phyloP scores from a whole-genome alignment of 1,284 basidiomycete genomes.

The Vanrija sp. region DNA sequence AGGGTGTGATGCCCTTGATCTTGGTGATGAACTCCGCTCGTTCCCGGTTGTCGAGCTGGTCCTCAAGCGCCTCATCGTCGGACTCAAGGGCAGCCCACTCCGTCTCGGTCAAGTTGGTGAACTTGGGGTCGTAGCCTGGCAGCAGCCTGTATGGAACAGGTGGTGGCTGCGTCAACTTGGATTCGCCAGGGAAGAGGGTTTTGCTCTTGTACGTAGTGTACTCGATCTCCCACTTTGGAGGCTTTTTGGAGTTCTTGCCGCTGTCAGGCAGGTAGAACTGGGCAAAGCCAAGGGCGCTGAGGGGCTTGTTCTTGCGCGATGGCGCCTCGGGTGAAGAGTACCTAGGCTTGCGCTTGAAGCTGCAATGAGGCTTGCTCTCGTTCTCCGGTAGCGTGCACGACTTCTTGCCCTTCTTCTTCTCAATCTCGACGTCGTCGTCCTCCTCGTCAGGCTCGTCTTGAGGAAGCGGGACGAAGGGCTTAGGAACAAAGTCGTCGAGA shows the following conservation, averaged over 20 bases:
- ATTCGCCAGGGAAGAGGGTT: constrained; percentile 45
- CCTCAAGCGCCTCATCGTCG: background rate
- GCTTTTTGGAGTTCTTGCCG: constrained; percentile 56
- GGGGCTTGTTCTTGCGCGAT: constrained; percentile 35
- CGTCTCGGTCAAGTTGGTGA: background rate
- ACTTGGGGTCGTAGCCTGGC: constrained; percentile 50
- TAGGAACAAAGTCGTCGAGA: constrained; percentile 10
- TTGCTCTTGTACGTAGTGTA: constrained; percentile 64
- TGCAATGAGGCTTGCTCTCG: constrained; percentile 48
- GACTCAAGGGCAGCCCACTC: background rate
- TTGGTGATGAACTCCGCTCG: constrained; percentile 23
- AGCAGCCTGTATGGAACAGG: constrained; percentile 63
- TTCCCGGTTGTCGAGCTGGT: background rate
- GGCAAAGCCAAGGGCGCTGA: constrained; percentile 41
- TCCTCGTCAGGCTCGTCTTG: constrained; percentile 2
- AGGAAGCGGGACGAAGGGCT: background rate
- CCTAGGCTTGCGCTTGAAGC: constrained; percentile 41
- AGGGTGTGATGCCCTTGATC: constrained; percentile 63
- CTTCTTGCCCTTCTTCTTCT: constrained; percentile 34
- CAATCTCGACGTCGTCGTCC: constrained; percentile 1
- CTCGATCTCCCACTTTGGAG: constrained; percentile 69
- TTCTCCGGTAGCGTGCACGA: constrained; percentile 41
- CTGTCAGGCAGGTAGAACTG: constrained; percentile 75
- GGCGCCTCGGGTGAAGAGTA: constrained; percentile 42
- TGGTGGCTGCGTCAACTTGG: constrained; percentile 45